These are phyloP conservation scores for Mycena galopus DNA, from an alignment of 768 basidiomycete species.

Conservation along the genomic window DNA sequence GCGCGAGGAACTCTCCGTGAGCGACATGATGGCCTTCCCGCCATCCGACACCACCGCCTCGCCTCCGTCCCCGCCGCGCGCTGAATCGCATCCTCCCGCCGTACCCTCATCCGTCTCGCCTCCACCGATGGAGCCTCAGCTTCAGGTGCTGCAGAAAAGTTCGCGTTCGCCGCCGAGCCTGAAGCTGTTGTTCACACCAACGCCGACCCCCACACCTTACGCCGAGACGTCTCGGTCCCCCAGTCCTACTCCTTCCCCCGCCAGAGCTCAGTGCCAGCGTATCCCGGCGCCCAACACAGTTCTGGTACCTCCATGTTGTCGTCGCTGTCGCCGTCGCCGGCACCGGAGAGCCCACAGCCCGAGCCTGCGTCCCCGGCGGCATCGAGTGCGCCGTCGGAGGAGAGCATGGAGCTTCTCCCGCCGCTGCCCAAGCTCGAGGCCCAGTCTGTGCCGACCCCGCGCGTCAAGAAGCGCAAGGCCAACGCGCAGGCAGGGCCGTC, in stretches of 20 bases:
- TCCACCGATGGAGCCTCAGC: constrained; percentile 14
- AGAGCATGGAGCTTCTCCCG: not conserved
- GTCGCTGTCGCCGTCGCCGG: constrained; percentile 11
- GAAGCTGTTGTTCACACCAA: constrained; percentile 5
- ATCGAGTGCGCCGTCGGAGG: not conserved
- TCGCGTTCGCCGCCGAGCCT: constrained; percentile 11
- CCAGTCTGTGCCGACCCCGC: not conserved
- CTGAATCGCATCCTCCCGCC: not conserved
- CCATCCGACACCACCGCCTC: constrained; percentile 1
- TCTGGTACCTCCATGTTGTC: constrained; percentile 28
- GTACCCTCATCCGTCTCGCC: constrained; percentile 26
- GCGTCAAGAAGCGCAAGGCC: constrained; percentile 24
- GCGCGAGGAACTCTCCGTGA: constrained; percentile 21
- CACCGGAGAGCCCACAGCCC: not conserved
- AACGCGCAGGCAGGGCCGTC: constrained; percentile 7
- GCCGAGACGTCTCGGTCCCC: not conserved
- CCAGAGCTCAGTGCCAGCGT: not conserved
- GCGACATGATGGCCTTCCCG: not conserved
- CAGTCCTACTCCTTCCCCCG: not conserved
- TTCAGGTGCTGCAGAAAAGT: no score
- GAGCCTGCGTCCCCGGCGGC: not conserved
- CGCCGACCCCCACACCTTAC: not conserved
- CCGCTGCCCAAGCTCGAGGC: not conserved
- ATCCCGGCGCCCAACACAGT: not conserved
- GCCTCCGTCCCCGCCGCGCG: not conserved